A percentile compares a stretch with the other conserved stretches of the same genome.
Conservation (phyloP, 1,284 basidiomycete species). For the Sphagnurus paluster region DNA sequence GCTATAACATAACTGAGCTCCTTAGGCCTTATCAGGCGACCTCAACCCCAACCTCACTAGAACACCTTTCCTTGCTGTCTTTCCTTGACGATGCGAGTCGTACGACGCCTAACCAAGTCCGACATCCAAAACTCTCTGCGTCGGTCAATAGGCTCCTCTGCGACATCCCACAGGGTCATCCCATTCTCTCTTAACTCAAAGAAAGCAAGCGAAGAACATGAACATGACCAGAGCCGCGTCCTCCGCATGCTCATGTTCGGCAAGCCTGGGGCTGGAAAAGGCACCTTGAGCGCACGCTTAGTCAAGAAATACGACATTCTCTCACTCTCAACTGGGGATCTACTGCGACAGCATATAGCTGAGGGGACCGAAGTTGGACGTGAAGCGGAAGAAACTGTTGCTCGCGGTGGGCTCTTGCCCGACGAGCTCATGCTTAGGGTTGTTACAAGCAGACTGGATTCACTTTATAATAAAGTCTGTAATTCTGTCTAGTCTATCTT, state of each 20-base stretch:
- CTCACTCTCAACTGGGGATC: constrained; percentile 78
- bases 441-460: constrained; percentile 69
- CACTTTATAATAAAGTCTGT: constrained; percentile 62
- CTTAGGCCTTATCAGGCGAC: constrained; percentile 12
- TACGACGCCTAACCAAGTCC: constrained; percentile 5
- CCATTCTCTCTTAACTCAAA: constrained; percentile 51
- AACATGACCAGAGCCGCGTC: constrained; percentile 37
- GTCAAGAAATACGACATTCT: constrained; percentile 76
- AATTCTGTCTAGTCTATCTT: constrained; percentile 9
- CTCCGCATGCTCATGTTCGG: constrained; percentile 83
- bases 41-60: no score
- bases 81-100: no score
- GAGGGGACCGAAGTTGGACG: constrained; percentile 72
- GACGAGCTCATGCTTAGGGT: constrained; percentile 80
- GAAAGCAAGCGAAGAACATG: constrained; percentile 30
- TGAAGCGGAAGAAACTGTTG: constrained; percentile 75
- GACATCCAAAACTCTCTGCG: constrained; percentile 5
- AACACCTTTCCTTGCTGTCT: constrained; percentile 17
- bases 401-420: constrained; percentile 70
- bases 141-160: constrained; percentile 30
- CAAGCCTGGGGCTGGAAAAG: constrained; percentile 80
- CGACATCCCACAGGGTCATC: constrained; percentile 42
- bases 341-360: constrained; percentile 77
- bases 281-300: constrained; percentile 72
- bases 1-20: no score